Evolutionary conservation across 1,284 basidiomycete species (phyloP), one percentile per base, ranked within the genome.

Genomic region (Agaricales sp.): DNA sequence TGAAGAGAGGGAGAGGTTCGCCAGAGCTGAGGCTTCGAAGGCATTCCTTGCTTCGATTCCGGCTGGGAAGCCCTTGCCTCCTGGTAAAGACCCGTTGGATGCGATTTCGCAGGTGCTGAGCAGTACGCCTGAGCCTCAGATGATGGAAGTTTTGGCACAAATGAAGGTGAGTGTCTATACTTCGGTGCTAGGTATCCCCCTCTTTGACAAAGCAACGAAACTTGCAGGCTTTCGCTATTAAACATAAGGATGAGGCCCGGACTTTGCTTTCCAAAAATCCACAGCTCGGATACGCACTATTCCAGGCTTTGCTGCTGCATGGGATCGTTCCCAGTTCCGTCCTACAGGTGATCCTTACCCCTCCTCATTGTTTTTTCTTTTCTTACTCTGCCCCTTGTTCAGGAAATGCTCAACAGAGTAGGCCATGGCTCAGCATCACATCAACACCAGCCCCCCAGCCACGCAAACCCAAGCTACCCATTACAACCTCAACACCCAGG

Each of bases 101-200:
- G 76, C 77, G 44, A 98, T 99, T 61, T 91, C 81, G 59, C 80
- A 90, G 59, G 89, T 87, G 6, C 75, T 99, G 37, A 94, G 89
- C 22, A 82, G 74, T 12, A 87, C 95, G 68, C 80, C 82, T 50
- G 89, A 92, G 0, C 76, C 74, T 45, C 89, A 97, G 62, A 73
- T 97, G 54, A 82, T 95, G 64, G 95, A 99, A 66, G 89, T 98
- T n/a, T 73, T 99, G 58, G 87, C 87, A 23, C 92, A 97, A 65
- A 96, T 96, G 88, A 98, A 98, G 82, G 93, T 94, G 61, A 59
- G 75, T 63, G 51, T 49, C 14, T 46, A n/a, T 11, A 35, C 11
- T 52, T 50, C 57, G 56, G 41, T 50, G 48, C 53, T 50, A 56
- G 21, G 55, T 54, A 49, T 22, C 21, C 25, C 3, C 8, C 25